Percentiles rank a stretch among this genome's conserved stretches.
Conservation (phyloP, 129 eudicot species). For the Erigeron canadensis region DNA sequence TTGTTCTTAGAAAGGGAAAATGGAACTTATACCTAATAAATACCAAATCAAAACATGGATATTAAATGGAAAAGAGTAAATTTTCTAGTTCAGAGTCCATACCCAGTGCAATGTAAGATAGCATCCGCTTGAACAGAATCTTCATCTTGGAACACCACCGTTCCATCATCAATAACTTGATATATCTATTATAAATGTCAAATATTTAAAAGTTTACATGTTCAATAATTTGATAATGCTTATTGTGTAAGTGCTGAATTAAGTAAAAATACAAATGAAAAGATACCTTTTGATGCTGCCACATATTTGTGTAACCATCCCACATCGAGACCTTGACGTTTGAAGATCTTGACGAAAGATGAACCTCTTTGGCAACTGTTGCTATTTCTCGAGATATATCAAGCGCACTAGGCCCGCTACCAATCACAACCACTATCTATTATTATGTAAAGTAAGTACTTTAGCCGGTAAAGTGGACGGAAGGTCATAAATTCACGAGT, state of each 20-base stretch:
- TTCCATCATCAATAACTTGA: constrained; percentile 50
- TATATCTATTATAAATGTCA: constrained; percentile 36
- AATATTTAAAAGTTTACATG: background rate
- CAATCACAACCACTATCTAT: constrained; percentile 62
- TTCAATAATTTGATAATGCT: background rate
- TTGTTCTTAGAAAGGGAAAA: constrained; percentile 52
- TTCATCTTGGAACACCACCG: constrained; percentile 52
- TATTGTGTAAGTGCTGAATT: background rate
- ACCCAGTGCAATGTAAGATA: constrained; percentile 83
- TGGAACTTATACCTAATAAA: constrained; percentile 39
- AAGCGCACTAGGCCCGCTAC: constrained; percentile 60
- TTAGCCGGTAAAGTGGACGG: background rate
- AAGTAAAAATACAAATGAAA: background rate
- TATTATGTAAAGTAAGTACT: background rate
- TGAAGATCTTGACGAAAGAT: constrained; percentile 55
- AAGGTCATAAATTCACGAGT: background rate
- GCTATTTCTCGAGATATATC: constrained; percentile 67
- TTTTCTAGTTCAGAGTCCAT: background rate
- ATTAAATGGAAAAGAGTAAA: background rate
- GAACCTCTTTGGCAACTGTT: constrained; percentile 63
- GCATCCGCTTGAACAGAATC: constrained; percentile 42
- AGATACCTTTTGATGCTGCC: constrained; percentile 56
- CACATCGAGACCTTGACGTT: constrained; percentile 29
- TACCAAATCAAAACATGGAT: background rate
- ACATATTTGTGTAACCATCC: constrained; percentile 40